Conservation (phyloP, 148 eudicot species). For the Drosera capensis region DNA sequence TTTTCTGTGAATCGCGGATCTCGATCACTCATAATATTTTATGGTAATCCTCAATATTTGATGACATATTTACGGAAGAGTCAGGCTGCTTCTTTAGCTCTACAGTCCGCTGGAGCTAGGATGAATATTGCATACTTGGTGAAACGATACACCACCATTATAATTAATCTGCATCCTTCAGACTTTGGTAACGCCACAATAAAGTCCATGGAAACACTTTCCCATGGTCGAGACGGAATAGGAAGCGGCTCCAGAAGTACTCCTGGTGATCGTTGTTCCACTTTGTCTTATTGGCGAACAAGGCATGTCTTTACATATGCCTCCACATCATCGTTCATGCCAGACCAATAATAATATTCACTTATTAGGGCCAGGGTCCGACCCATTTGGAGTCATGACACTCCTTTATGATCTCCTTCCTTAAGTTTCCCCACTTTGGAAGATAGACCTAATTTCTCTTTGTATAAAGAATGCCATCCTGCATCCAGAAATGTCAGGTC, state of each 20-base stretch:
- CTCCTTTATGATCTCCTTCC: neutral
- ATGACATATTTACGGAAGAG: conserved; percentile 2
- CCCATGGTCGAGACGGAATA: neutral
- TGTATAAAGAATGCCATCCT: conserved; percentile 1
- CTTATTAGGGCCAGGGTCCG: neutral
- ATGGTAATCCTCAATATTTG: neutral
- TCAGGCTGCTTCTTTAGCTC: neutral
- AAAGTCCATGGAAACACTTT: neutral
- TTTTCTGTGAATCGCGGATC: conserved; percentile 3
- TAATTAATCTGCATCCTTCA: neutral
- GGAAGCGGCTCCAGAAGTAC: neutral
- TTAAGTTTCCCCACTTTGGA: neutral
- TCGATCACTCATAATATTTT: neutral
- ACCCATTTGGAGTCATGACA: neutral
- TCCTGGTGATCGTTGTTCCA: neutral
- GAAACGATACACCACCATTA: conserved; percentile 1
- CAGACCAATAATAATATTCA: neutral
- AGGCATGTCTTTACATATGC: neutral
- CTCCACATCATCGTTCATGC: neutral
- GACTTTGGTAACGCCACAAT: neutral
- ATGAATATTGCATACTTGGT: neutral
- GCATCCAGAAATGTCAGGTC: neutral
- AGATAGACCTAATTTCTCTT: neutral
- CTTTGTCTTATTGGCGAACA: neutral
- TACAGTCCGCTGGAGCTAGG: neutral